Percentiles rank a stretch among this genome's conserved stretches.
phyloP scores from a whole-genome alignment of 176 grass and related monocot genomes.

The Zea mays region Zm-B73-REFERENCE-NAM-5.0 NC_050097.1:235965501-235966000 shows the following conservation, averaged over 20 bases:
- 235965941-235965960: neutral
- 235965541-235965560: constrained; percentile 71
- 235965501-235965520: constrained; percentile 81
- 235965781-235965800: neutral
- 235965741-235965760: neutral
- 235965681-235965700: constrained; percentile 67
- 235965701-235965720: constrained; percentile 21
- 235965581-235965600: neutral
- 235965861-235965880: neutral
- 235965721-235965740: neutral
- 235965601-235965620: neutral
- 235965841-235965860: neutral
- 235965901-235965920: neutral
- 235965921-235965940: neutral
- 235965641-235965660: constrained; percentile 47
- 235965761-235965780: neutral
- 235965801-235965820: neutral
- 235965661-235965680: constrained; percentile 56
- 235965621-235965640: constrained; percentile 2
- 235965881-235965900: neutral
- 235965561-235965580: constrained; percentile 34
- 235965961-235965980: neutral
- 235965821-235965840: neutral
- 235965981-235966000: neutral
- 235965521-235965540: constrained; percentile 61